phyloP scores from a whole-genome alignment of 768 basidiomycete genomes.

The Thelephora aurantiotincta region DNA sequence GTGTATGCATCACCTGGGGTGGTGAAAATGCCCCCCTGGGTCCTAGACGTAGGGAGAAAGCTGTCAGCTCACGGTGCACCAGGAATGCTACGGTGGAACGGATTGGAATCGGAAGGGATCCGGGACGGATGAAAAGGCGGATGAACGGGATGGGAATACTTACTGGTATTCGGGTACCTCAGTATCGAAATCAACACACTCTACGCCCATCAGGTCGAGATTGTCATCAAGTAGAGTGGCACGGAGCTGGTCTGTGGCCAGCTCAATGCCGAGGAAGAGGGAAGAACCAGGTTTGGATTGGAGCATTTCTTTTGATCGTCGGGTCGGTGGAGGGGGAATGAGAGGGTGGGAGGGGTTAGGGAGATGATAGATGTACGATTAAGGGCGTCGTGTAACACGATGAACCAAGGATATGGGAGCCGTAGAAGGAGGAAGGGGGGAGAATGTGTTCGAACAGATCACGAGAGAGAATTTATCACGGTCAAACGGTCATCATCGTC shows the following conservation, averaged over 20 bases:
- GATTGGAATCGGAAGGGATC: not conserved
- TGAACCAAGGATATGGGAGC: not conserved
- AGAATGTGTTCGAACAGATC: not conserved
- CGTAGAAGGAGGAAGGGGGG: not conserved
- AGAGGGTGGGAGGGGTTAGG: not conserved
- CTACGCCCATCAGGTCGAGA: constrained; percentile 70
- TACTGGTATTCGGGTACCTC: constrained; percentile 74
- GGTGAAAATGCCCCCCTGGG: constrained; percentile 77
- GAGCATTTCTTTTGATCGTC: not conserved
- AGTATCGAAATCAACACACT: constrained; percentile 71
- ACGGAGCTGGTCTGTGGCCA: constrained; percentile 72
- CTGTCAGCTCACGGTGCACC: not conserved
- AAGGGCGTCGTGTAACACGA: not conserved
- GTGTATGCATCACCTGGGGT: constrained; percentile 79
- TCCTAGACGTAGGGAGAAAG: constrained; percentile 29
- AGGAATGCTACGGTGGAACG: not conserved
- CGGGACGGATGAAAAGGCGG: not conserved
- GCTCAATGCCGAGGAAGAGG: constrained; percentile 79
- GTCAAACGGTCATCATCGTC: not conserved
- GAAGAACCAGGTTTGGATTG: constrained; percentile 25
- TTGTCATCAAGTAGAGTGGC: constrained; percentile 76
- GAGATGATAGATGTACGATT: constrained; percentile 1
- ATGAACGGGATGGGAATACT: constrained; percentile 18
- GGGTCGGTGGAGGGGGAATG: too few species aligned
- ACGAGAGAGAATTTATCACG: not conserved